phyloP scores from a whole-genome alignment of 306 rosid genomes.

The Cucumis melo region DNA sequence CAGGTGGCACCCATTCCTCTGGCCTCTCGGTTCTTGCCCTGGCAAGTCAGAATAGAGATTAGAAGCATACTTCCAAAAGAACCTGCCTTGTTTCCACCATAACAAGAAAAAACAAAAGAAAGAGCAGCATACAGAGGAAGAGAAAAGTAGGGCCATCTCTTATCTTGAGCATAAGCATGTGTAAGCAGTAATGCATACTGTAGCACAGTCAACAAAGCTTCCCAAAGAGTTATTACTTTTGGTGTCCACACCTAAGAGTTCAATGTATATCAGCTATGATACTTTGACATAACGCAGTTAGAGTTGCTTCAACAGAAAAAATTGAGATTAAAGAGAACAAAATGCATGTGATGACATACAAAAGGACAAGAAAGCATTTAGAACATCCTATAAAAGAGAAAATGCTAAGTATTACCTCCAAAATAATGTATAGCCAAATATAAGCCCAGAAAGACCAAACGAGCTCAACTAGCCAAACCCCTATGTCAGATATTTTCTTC shows the following conservation, averaged over 20 bases:
- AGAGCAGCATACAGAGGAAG: conserved; percentile 48
- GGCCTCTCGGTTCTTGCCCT: conserved; percentile 83
- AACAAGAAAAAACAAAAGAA: not conserved
- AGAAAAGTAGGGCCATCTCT: conserved; percentile 85
- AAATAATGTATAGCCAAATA: conserved; percentile 82
- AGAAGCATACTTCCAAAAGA: conserved; percentile 16
- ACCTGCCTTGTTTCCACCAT: not conserved
- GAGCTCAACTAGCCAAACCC: conserved; percentile 95
- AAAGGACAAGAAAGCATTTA: conserved; percentile 5
- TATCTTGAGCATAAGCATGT: conserved; percentile 98
- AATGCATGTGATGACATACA: not conserved
- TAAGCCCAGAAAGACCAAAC: conserved; percentile 99
- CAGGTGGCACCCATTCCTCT: conserved; percentile 87
- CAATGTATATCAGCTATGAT: not conserved
- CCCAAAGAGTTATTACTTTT: conserved; percentile 71
- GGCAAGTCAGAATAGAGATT: conserved; percentile 16
- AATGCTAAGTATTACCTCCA: conserved; percentile 46
- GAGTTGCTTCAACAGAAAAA: not conserved
- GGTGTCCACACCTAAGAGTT: conserved; percentile 82
- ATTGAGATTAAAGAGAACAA: not conserved
- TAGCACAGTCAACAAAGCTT: conserved; percentile 80
- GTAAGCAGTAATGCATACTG: conserved; percentile 71
- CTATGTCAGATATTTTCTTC: conserved; percentile 82
- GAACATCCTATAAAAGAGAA: conserved; percentile 6
- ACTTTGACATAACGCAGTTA: not conserved